Percentiles rank a stretch among this genome's conserved stretches.
Conservation (phyloP, 2,329 filamentous ascomycete genomes). For the Simplicillium aogashimaense region DNA sequence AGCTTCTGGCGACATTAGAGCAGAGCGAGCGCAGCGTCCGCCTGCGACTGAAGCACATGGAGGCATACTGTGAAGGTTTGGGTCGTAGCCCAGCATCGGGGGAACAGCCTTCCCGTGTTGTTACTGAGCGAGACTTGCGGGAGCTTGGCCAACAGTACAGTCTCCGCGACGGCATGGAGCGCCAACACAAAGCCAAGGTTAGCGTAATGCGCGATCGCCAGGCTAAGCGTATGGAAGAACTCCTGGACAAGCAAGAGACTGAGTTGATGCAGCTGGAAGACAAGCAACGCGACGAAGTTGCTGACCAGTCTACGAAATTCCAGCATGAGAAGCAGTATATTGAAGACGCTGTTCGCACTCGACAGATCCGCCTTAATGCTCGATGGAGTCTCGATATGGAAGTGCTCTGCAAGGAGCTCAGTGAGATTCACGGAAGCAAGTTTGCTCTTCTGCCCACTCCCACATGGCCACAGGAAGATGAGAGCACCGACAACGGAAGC, state of each 20-base stretch:
- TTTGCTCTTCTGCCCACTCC: slow-evolving; percentile 28
- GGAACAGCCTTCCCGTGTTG: slow-evolving; percentile 31
- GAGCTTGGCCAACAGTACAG: slow-evolving; percentile 53
- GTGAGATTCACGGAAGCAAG: slow-evolving; percentile 28
- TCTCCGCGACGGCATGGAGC: slow-evolving; percentile 47
- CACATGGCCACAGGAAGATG: slow-evolving; percentile 17
- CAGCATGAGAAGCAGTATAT: slow-evolving; percentile 39
- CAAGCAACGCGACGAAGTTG: slow-evolving; percentile 36
- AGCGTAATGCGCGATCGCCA: slow-evolving; percentile 58
- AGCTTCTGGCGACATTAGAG: slow-evolving; percentile 42
- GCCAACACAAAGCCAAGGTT: slow-evolving; percentile 49
- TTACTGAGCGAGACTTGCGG: slow-evolving; percentile 49
- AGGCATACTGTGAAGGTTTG: slow-evolving; percentile 49
- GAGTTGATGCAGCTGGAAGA: slow-evolving; percentile 37
- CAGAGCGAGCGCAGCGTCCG: slow-evolving; percentile 46
- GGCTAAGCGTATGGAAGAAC: slow-evolving; percentile 49
- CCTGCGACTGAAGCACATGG: slow-evolving; percentile 54
- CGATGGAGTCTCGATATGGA: slow-evolving; percentile 45
- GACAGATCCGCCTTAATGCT: slow-evolving; percentile 32
- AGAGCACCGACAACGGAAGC: too few relatives aligned
- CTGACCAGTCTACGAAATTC: slow-evolving; percentile 35
- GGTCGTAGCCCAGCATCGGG: too few relatives aligned
- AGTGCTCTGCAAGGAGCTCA: slow-evolving; percentile 42
- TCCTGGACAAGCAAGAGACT: slow-evolving; percentile 41
- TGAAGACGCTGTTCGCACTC: slow-evolving; percentile 30